Percentiles rank a stretch among this genome's conserved stretches.
These are phyloP conservation scores for Pyronema domesticum DNA, from an alignment of 495 filamentous ascomycete genomes.

Conservation along the genomic window DNA sequence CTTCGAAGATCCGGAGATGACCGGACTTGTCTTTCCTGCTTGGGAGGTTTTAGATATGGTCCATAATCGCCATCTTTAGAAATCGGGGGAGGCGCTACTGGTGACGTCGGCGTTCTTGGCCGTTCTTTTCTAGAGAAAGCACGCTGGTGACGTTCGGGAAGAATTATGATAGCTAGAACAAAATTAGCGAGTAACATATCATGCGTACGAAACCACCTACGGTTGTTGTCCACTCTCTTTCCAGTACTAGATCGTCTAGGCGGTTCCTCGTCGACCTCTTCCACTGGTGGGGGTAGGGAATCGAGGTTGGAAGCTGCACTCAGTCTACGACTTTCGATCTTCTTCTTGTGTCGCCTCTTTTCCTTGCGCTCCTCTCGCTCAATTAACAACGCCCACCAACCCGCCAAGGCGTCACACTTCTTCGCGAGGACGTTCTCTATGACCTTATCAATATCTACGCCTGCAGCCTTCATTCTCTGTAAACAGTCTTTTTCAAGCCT, in stretches of 20 bases:
- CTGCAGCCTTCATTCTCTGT: slow-evolving; percentile 85
- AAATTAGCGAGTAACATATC: neutral
- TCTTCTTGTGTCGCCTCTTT: slow-evolving; percentile 60
- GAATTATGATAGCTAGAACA: slow-evolving; percentile 19
- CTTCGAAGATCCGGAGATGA: slow-evolving; percentile 24
- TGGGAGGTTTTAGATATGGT: slow-evolving; percentile 24
- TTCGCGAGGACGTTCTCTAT: slow-evolving; percentile 86
- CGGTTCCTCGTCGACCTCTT: slow-evolving; percentile 16
- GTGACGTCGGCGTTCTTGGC: slow-evolving; percentile 20
- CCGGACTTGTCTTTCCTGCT: slow-evolving; percentile 23
- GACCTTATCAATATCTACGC: slow-evolving; percentile 83
- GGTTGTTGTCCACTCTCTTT: slow-evolving; percentile 4
- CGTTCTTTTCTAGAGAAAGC: slow-evolving; percentile 15
- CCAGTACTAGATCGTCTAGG: neutral
- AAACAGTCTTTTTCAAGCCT: slow-evolving; percentile 77
- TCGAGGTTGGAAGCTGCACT: slow-evolving; percentile 24
- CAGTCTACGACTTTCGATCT: slow-evolving; percentile 41
- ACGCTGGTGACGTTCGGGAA: slow-evolving; percentile 21
- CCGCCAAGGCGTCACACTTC: slow-evolving; percentile 71
- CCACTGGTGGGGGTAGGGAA: slow-evolving; percentile 19
- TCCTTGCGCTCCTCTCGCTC: slow-evolving; percentile 94
- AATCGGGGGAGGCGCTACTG: slow-evolving; percentile 18
- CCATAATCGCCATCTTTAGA: slow-evolving; percentile 25
- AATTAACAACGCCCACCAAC: slow-evolving; percentile 90
- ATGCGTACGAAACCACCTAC: neutral